phyloP scores from a whole-genome alignment of 2,329 filamentous ascomycete species.

The Tolypocladium tropicale region DNA sequence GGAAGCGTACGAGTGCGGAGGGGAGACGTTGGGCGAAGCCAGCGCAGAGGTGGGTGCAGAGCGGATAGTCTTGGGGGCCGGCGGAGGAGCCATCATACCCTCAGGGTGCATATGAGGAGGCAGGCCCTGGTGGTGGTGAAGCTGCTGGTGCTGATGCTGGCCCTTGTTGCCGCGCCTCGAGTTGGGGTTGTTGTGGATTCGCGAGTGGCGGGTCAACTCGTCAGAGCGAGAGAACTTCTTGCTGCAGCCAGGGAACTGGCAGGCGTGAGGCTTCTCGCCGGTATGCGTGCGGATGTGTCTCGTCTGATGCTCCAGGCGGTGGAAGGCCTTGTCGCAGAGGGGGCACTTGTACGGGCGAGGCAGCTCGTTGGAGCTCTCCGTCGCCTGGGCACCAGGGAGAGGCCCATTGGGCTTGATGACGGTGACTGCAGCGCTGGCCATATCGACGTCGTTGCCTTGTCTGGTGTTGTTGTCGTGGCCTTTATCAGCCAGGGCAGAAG shows the following conservation, averaged over 20 bases:
- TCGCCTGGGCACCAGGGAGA: constrained; percentile 48
- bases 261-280: constrained; percentile 95
- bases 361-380: constrained; percentile 55
- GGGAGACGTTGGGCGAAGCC: constrained; percentile 90
- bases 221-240: constrained; percentile 96
- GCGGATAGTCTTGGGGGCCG: constrained; percentile 66
- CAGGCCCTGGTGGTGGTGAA: constrained; percentile 26
- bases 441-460: constrained; percentile 29
- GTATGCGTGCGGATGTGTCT: constrained; percentile 93
- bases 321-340: constrained; percentile 96
- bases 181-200: constrained; percentile 99
- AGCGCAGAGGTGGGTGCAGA: constrained; percentile 82
- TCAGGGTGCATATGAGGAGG: constrained; percentile 38
- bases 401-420: constrained; percentile 53
- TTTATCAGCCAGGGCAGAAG: constrained; percentile 20
- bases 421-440: constrained; percentile 40
- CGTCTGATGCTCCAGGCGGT: constrained; percentile 89
- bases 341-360: constrained; percentile 97
- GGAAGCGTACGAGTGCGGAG: constrained; percentile 77
- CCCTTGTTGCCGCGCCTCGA: constrained; percentile 85
- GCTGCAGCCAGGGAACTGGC: constrained; percentile 88
- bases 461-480: constrained; percentile 15
- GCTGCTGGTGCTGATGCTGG: constrained; percentile 29
- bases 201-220: constrained; percentile 90
- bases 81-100: constrained; percentile 70